Evolutionary conservation across 768 basidiomycete genomes (phyloP).

Genomic region (Pleurotus pulmonarius): DNA sequence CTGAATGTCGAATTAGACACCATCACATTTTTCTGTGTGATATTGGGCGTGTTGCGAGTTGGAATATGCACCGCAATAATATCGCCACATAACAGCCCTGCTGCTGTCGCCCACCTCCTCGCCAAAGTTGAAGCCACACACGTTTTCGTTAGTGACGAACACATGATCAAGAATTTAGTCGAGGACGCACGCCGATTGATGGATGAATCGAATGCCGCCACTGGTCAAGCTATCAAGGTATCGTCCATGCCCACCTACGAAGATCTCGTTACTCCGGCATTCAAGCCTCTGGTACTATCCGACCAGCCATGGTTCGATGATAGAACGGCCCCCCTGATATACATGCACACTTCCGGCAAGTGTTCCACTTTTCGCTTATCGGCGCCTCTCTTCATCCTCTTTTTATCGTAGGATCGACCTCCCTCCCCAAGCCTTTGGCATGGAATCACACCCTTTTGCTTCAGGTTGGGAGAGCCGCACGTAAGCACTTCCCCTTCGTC

Average conservation of each 20-base stretch:
- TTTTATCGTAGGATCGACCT: slow-evolving; percentile 8
- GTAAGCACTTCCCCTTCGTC: not conserved
- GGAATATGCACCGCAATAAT: slow-evolving; percentile 28
- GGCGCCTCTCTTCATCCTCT: not conserved
- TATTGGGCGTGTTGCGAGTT: slow-evolving; percentile 28
- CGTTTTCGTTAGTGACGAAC: slow-evolving; percentile 21
- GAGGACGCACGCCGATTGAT: not conserved
- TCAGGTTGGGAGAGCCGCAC: slow-evolving; percentile 8
- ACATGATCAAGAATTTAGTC: not conserved
- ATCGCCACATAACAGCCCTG: slow-evolving; percentile 35
- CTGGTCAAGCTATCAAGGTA: not conserved
- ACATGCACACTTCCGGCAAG: not conserved
- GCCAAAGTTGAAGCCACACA: slow-evolving; percentile 8
- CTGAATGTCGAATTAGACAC: slow-evolving; percentile 21
- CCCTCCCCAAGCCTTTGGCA: slow-evolving; percentile 11
- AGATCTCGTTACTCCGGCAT: not conserved
- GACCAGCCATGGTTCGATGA: not conserved
- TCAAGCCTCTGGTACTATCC: not conserved
- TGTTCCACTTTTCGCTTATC: not conserved
- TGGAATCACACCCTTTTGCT: slow-evolving; percentile 9
- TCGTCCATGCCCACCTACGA: not conserved
- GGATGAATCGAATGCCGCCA: not conserved
- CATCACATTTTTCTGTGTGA: slow-evolving; percentile 23
- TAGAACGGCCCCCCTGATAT: not conserved
- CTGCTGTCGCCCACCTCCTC: slow-evolving; percentile 40